phyloP scores from a whole-genome alignment of 371 early-diverging fungal genomes.

The Mortierella polycephala region DNA sequence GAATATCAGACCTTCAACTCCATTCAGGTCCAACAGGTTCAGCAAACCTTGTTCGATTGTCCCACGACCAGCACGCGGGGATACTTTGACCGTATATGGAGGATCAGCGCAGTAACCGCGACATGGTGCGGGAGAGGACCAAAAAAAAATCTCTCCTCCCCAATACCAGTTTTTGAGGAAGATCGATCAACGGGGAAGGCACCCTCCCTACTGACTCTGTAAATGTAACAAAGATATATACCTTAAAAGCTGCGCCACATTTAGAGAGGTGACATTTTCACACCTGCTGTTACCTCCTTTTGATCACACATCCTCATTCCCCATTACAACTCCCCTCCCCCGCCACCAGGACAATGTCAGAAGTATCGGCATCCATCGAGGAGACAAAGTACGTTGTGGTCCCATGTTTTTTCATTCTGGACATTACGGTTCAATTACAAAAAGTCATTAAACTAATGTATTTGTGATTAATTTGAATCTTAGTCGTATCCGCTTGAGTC shows the following conservation, averaged over 20 bases:
- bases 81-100: too few species aligned
- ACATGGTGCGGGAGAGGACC: too few species aligned
- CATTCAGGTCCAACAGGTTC: slow-evolving; percentile 8
- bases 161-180: too few species aligned
- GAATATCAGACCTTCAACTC: not conserved
- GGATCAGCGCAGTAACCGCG: too few species aligned
- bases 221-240: too few species aligned
- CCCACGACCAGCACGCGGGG: too few species aligned
- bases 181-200: too few species aligned
- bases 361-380: slow-evolving; percentile 64
- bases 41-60: too few species aligned
- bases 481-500: slow-evolving; percentile 60
- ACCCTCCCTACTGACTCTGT: too few species aligned
- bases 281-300: too few species aligned
- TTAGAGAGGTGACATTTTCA: too few species aligned
- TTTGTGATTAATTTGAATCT: not conserved
- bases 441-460: not conserved
- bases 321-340: not conserved
- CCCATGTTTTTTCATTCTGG: not conserved
- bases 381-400: slow-evolving; percentile 67
- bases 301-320: not conserved
- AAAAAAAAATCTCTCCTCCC: too few species aligned
- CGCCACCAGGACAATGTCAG: slow-evolving; percentile 33
- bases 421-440: not conserved
- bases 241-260: slow-evolving; percentile 8